phyloP scores from a whole-genome alignment of 148 eudicot species.

The Cornus suecica region DNA sequence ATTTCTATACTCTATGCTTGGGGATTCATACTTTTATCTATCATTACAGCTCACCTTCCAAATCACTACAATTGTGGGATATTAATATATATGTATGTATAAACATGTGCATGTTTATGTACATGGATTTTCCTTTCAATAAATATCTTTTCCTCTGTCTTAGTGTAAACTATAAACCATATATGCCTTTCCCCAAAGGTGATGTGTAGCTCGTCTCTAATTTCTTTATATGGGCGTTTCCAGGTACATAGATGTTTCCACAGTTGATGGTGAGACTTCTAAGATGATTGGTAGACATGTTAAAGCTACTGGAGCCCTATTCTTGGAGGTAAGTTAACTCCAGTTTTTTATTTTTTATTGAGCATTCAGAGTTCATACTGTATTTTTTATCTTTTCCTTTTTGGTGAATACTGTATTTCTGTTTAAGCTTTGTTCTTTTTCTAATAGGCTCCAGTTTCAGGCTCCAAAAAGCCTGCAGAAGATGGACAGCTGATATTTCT shows the following conservation, averaged over 20 bases:
- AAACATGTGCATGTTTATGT: no score
- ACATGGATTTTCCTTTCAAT: neutral
- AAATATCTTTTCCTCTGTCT: neutral
- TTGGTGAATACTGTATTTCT: neutral
- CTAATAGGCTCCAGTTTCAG: constrained; percentile 91
- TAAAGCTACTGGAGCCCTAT: constrained; percentile 75
- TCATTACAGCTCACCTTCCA: neutral
- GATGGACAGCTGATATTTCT: constrained; percentile 91
- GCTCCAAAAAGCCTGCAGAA: constrained; percentile 95
- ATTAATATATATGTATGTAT: no score
- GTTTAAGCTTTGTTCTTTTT: constrained; percentile 7
- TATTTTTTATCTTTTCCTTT: neutral
- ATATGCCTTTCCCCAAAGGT: neutral
- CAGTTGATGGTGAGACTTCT: constrained; percentile 84
- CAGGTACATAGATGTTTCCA: constrained; percentile 93
- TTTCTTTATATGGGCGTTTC: constrained; percentile 20
- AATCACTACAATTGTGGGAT: neutral
- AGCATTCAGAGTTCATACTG: neutral
- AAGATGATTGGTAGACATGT: constrained; percentile 58
- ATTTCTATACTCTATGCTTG: no score
- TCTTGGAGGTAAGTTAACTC: constrained; percentile 64
- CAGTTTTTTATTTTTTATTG: neutral
- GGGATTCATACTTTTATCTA: neutral
- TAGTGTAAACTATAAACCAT: neutral
- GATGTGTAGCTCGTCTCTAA: neutral